Percentiles rank a stretch among this genome's conserved stretches.
phyloP scores from a whole-genome alignment of 2,329 filamentous ascomycete species.

The Fusarium luffae region DNA sequence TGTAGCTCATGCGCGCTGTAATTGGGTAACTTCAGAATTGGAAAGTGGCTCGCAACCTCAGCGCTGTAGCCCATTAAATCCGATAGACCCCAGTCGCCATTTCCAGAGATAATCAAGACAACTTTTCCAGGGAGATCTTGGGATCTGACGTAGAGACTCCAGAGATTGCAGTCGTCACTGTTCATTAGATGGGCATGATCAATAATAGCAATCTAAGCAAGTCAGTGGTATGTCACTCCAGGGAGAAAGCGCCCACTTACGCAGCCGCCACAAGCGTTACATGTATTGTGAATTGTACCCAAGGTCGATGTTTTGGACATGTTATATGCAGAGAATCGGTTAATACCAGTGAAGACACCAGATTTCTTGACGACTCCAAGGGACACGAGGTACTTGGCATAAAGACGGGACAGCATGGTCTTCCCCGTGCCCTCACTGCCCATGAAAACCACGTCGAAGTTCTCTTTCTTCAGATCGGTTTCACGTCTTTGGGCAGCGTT shows the following conservation, averaged over 20 bases:
- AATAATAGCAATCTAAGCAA: constrained; percentile 43
- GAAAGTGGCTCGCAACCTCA: constrained; percentile 48
- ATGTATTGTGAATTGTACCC: constrained; percentile 55
- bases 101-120: constrained; percentile 46
- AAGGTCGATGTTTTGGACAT: constrained; percentile 51
- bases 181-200: constrained; percentile 48
- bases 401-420: constrained; percentile 46
- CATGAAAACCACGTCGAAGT: constrained; percentile 48
- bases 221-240: constrained; percentile 14
- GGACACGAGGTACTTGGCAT: constrained; percentile 46
- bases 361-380: constrained; percentile 45
- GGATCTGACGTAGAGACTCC: constrained; percentile 44
- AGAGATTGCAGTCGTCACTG: constrained; percentile 45
- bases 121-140: constrained; percentile 46
- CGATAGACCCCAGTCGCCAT: constrained; percentile 61
- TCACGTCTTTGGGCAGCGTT: constrained; percentile 65
- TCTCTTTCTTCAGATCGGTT: constrained; percentile 56
- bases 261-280: constrained; percentile 65
- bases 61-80: constrained; percentile 70
- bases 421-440: constrained; percentile 49
- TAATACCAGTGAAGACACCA: constrained; percentile 58
- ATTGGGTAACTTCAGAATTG: constrained; percentile 69
- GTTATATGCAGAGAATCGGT: constrained; percentile 45
- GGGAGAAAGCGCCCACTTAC: constrained; percentile 47
- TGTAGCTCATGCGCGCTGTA: constrained; percentile 72